phyloP scores from a whole-genome alignment of 2,329 filamentous ascomycete genomes.

The Cercospora sojina region DNA sequence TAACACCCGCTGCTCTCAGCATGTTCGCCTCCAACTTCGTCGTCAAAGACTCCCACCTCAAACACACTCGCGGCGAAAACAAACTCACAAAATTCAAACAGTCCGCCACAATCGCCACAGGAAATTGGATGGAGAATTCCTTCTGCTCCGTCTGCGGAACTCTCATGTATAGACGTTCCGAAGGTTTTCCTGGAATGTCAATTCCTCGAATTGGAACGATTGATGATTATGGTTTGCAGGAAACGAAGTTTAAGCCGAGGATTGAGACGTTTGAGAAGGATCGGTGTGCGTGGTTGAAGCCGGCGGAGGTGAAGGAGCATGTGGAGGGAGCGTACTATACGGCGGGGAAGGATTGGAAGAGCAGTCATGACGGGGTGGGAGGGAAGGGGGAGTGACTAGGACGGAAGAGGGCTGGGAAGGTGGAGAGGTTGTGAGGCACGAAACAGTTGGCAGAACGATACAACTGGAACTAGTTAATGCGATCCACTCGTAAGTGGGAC shows the following conservation, averaged over 20 bases:
- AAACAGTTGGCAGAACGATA: neutral
- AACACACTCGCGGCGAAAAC: constrained; percentile 53
- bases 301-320: constrained; percentile 17
- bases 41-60: constrained; percentile 47
- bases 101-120: constrained; percentile 48
- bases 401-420: neutral
- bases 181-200: constrained; percentile 44
- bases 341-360: constrained; percentile 15
- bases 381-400: constrained; percentile 1
- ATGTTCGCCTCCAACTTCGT: constrained; percentile 63
- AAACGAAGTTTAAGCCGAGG: constrained; percentile 56
- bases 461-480: neutral
- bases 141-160: constrained; percentile 62
- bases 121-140: constrained; percentile 58
- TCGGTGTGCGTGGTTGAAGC: constrained; percentile 41
- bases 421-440: neutral
- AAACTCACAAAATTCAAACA: constrained; percentile 52
- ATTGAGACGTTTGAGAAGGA: constrained; percentile 54
- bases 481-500: neutral
- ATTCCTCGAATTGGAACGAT: constrained; percentile 61
- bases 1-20: neutral
- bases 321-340: constrained; percentile 21
- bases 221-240: constrained; percentile 59
- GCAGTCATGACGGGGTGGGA: constrained; percentile 9
- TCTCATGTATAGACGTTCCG: constrained; percentile 56